phyloP scores from a whole-genome alignment of 2,329 filamentous ascomycete species.

The Arthrobotrys sinensis region DNA sequence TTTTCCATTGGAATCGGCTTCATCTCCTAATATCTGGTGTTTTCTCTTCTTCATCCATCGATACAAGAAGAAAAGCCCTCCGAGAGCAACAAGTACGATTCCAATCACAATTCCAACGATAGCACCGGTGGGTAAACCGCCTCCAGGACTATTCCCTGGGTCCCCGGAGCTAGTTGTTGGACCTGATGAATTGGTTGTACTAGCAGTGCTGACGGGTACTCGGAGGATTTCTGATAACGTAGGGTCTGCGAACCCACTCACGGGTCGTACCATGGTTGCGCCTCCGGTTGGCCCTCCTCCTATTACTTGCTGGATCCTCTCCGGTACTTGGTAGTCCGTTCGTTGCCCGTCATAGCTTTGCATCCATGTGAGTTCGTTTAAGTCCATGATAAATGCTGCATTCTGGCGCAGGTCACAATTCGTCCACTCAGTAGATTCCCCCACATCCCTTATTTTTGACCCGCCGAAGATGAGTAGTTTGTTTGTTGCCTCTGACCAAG shows the following conservation, averaged over 20 bases:
- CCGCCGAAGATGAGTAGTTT: conserved; percentile 27
- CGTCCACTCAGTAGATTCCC: background rate
- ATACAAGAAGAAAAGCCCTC: conserved; percentile 9
- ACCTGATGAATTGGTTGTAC: too few species aligned
- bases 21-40: background rate
- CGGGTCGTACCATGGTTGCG: conserved; percentile 21
- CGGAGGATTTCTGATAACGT: conserved; percentile 3
- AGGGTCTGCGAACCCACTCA: conserved; percentile 20
- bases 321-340: conserved; percentile 15
- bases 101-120: conserved; percentile 23
- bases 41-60: conserved; percentile 10
- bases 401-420: background rate
- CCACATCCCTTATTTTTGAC: background rate
- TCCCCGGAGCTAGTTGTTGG: background rate
- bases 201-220: background rate
- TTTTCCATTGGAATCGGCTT: background rate
- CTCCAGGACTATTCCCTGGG: too few species aligned
- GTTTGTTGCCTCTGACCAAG: conserved; percentile 2
- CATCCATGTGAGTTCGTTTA: conserved; percentile 15
- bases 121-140: conserved; percentile 13
- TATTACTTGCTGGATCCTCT: conserved; percentile 19
- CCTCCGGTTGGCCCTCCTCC: conserved; percentile 15
- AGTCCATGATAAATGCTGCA: conserved; percentile 16
- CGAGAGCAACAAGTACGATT: conserved; percentile 1
- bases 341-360: background rate